phyloP scores from a whole-genome alignment of 106 monocot genomes.

The Acorus calamus region DNA sequence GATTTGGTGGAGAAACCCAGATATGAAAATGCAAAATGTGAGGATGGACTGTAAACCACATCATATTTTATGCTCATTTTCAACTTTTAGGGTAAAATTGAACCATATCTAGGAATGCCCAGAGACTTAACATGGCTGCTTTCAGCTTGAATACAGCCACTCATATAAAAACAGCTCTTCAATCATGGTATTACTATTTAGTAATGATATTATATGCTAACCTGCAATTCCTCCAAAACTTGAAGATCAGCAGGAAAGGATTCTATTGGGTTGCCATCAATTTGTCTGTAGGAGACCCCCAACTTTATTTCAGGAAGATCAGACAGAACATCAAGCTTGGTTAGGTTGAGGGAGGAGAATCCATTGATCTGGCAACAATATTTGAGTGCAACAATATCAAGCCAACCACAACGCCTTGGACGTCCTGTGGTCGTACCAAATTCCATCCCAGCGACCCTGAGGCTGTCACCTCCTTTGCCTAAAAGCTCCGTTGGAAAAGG shows the following conservation, averaged over 20 bases:
- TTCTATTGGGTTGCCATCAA: conserved; percentile 41
- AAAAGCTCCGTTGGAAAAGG: conserved; percentile 90
- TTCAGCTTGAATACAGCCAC: no score
- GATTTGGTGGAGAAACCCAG: no score
- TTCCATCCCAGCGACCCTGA: conserved; percentile 82
- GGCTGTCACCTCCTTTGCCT: conserved; percentile 62
- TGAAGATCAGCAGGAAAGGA: conserved; percentile 80
- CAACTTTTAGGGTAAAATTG: no score
- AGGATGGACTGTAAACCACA: no score
- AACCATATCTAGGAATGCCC: no score
- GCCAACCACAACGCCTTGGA: conserved; percentile 95
- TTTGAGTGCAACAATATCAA: conserved; percentile 79
- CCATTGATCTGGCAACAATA: conserved; percentile 86
- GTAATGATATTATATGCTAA: not conserved
- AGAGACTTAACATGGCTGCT: no score
- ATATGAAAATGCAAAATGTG: no score
- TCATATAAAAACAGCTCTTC: not conserved
- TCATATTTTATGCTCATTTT: no score
- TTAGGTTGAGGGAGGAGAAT: conserved; percentile 85
- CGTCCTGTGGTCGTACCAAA: conserved; percentile 95
- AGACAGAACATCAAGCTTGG: conserved; percentile 90
- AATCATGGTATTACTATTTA: no score
- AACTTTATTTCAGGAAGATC: conserved; percentile 71
- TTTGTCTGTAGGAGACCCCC: conserved; percentile 52
- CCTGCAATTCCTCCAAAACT: conserved; percentile 65